Percentiles rank a stretch among this genome's conserved stretches.
phyloP scores from a whole-genome alignment of 805 yeast species.

The Ogataea allantospora region DNA sequence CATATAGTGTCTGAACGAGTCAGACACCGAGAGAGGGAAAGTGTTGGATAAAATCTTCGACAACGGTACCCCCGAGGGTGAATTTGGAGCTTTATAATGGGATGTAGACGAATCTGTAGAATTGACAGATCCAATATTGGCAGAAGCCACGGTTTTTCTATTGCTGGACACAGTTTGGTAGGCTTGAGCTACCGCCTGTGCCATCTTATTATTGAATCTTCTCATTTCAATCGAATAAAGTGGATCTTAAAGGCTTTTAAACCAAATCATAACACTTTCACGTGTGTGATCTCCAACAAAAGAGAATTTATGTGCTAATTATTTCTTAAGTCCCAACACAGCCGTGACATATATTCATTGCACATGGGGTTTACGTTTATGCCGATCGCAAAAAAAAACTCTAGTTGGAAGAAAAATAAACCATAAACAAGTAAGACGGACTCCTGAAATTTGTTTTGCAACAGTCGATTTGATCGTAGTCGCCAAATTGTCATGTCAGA shows the following conservation, averaged over 20 bases:
- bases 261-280: constrained; percentile 5
- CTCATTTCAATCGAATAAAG: constrained; percentile 4
- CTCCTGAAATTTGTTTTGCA: constrained; percentile 1
- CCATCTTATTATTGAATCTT: constrained; percentile 11
- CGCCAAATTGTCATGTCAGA: constrained; percentile 14
- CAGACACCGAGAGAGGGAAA: constrained; percentile 55
- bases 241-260: neutral
- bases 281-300: constrained; percentile 8
- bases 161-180: constrained; percentile 14
- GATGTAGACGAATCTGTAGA: constrained; percentile 1
- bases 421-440: constrained; percentile 7
- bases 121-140: constrained; percentile 3
- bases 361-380: constrained; percentile 1
- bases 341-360: constrained; percentile 5
- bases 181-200: constrained; percentile 15
- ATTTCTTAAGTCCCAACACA: neutral
- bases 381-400: constrained; percentile 10
- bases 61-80: constrained; percentile 68
- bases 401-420: constrained; percentile 5
- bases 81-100: constrained; percentile 50
- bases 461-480: neutral
- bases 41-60: constrained; percentile 48
- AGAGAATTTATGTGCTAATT: neutral
- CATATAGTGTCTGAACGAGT: constrained; percentile 54
- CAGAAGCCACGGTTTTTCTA: constrained; percentile 13